Evolutionary conservation across 306 rosid species (phyloP), one percentile per base, ranked within the genome.

Genomic region (Pachyrhizus erosus): DNA sequence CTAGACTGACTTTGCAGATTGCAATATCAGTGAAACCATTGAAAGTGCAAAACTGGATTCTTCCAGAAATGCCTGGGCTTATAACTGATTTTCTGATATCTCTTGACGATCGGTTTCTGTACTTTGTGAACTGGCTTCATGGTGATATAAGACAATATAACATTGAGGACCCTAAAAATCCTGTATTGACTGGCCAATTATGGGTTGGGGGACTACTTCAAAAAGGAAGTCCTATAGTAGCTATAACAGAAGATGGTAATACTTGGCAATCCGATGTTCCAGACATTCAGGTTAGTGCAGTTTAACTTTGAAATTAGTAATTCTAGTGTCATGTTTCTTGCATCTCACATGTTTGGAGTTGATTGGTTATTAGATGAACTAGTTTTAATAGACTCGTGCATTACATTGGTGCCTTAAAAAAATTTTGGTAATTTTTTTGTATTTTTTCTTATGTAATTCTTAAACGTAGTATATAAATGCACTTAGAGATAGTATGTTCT

Each of bases 1-100:
- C 42, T 62, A 62, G n/a, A 31, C 10, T 27, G 70, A 62, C 26
- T 52, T 82, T 79, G 39, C 86, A 92, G 97, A 82, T 92, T 78
- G 89, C 89, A 62, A 87, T 90, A 78, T 84, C 92, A 69, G 92
- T 83, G 69, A 77, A 86, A 43, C 80, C 92, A 70, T 62, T 92
- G 87, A 90, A 90, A 86, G 97, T 92, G 80, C 89, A 87, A 67
- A 92, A 86, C 65, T 92, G 97, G 97, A 87, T 92, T 77, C 91
- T 92, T 55, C 91, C 97, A 7, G 92, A 92, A 81, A 87, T 92
- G 97, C 92, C 97, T 5, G 97, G 97, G 75, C 92, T 92, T 65
- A 90, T 87, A 48, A 92, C 97, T 34, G 94, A 92, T 81, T 89
- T 92, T 82, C 87, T 92, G 73, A 88, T 90, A 57, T 92, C 97